Evolutionary conservation across 2,329 filamentous ascomycete species (phyloP).

Genomic region (Helotiales sp.): DNA sequence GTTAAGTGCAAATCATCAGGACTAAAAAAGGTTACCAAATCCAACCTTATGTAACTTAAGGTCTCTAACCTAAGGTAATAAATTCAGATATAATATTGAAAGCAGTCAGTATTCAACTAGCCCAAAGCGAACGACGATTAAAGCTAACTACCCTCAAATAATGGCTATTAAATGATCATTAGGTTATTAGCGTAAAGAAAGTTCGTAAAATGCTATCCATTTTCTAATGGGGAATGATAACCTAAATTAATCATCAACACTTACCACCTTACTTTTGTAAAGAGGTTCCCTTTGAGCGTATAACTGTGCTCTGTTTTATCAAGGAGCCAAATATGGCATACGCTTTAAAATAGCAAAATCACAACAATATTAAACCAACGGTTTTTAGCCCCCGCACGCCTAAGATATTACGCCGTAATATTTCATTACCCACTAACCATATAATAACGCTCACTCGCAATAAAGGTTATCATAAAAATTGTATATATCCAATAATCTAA

Average conservation of each 20-base stretch:
- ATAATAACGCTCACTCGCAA: conserved; percentile 1
- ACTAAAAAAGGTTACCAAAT: background rate
- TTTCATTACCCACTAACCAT: no score
- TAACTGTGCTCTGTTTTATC: background rate
- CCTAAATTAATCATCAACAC: background rate
- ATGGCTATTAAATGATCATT: conserved; percentile 7
- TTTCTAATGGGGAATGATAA: conserved; percentile 14
- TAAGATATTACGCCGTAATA: no score
- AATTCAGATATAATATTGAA: background rate
- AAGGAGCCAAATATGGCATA: background rate
- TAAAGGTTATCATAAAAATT: conserved; percentile 19
- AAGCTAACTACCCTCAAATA: conserved; percentile 6
- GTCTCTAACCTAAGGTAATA: conserved; percentile 1
- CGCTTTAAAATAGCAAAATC: background rate
- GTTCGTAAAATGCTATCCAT: background rate
- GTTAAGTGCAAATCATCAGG: conserved; percentile 1
- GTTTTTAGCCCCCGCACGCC: no score
- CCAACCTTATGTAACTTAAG: conserved; percentile 7
- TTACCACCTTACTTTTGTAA: conserved; percentile 8
- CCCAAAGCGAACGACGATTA: background rate
- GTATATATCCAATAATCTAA: conserved; percentile 26
- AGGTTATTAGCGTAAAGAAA: background rate
- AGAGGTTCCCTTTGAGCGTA: background rate
- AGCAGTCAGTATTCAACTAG: background rate
- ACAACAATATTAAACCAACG: no score